These are phyloP conservation scores for Ramaria rubella DNA, from an alignment of 768 basidiomycete genomes.

Conservation along the genomic window DNA sequence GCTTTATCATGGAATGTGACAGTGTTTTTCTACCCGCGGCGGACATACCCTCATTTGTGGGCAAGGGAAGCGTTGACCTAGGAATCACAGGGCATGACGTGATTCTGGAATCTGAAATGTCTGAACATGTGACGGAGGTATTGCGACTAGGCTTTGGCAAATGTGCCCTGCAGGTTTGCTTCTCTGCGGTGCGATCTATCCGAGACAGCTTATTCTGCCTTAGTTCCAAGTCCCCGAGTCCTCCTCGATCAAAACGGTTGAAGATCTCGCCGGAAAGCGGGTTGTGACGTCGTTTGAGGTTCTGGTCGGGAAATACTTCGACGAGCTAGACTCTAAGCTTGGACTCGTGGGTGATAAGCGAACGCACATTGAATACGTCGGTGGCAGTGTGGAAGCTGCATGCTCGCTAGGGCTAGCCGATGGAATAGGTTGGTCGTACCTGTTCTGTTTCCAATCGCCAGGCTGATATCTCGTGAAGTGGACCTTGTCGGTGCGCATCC, in stretches of 20 bases:
- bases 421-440: conserved; percentile 69
- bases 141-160: conserved; percentile 89
- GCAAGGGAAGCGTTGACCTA: conserved; percentile 92
- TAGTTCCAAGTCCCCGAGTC: conserved; percentile 80
- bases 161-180: conserved; percentile 62
- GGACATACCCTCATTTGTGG: conserved; percentile 98
- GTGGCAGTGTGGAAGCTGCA: conserved; percentile 97
- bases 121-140: conserved; percentile 66
- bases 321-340: conserved; percentile 48
- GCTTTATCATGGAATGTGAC: background rate
- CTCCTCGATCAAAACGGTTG: conserved; percentile 58
- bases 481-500: conserved; percentile 83
- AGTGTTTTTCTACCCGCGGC: conserved; percentile 95
- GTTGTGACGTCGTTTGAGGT: conserved; percentile 94
- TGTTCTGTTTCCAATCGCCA: background rate
- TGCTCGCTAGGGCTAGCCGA: conserved; percentile 95
- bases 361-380: conserved; percentile 91
- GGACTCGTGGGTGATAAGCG: conserved; percentile 39
- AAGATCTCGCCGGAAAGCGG: conserved; percentile 83
- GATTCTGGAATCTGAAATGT: conserved; percentile 84
- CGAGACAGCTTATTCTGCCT: conserved; percentile 9
- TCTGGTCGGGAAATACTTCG: conserved; percentile 77
- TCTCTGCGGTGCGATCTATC: background rate
- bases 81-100: conserved; percentile 99
- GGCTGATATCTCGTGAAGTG: conserved; percentile 42